Base-by-base conservation (phyloP, 140 eudicot species). In the Anethum foeniculum region DNA sequence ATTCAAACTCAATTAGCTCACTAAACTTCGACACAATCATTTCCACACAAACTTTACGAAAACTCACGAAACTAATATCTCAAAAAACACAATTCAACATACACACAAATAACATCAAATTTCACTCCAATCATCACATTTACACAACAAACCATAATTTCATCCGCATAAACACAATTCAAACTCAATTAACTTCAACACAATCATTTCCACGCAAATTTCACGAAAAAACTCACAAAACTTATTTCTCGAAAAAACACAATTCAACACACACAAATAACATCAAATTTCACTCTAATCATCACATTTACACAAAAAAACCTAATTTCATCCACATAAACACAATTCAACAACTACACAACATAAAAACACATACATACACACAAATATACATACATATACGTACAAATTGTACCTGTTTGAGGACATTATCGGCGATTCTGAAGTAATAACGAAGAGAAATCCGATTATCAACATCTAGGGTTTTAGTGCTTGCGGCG, bases 341-440 rank as follows among this genome's bases (percentile, higher is more conserved):
- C 43, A 67, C 43, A 30, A 52, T 16, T 52, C 2, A 52, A 18
- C n/a, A 54, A 19, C 0, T 21, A 54, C 2, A 54, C n/a, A 68
- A 0, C 15, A 60, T 0, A 60, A n/a, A 60, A 60, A 60, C 44
- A 68, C 43, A 39, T 5, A 1, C 43, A 39, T 39, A 23, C 36
- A 62, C 12, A 7, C 73, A 27, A 4, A 65, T 23, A 72, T 41
- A 38, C 21, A 8, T 23, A 11, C 7, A 19, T 12, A 10, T 5
- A 58, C 7, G 47, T 21, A 25, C 5, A 83, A 47, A 47, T 56
- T 18, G n/a, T 12, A 90, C 98, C 97, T 94, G 98, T 46, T 90
- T 87, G 86, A 94, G 98, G 48, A 94, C 79, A 81, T 90, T 92
- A 71, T 92, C 97, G 36, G 98, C 97, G 82, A 94, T 94, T 65